Base-by-base conservation (phyloP, 495 filamentous ascomycete genomes). In the Xylaria telfairii region DNA sequence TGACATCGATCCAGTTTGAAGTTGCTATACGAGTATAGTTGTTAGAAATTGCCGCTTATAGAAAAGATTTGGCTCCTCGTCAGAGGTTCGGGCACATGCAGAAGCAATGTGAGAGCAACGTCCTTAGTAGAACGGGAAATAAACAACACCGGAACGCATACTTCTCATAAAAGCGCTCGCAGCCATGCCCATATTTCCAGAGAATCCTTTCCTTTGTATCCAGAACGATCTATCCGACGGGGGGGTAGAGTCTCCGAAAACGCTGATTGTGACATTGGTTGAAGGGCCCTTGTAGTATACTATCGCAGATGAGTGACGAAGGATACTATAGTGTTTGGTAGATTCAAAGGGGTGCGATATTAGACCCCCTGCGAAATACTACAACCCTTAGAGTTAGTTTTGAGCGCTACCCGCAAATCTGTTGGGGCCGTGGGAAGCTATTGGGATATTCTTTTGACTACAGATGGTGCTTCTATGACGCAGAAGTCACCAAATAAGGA, bases 151-250 rank as follows among this genome's bases (percentile, higher is more conserved):
- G 19, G 56, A 59, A 59, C 15, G 56, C 56, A 59, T 59, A 59
- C 56, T 78, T 21, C 85, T 85, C 19, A 91, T 74, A 10, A 91
- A 73, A 2, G 89, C 84, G 74, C 90, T 91, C 39, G 88, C 79
- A 30, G 84, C 83, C 90, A 92, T 91, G 26, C 90, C 90, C 21
- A 87, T 87, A 71, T 91, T 90, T 9, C 90, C 90, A 0, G 87
- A 87, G 84, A 86, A 92, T 21, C 90, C 90, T 64, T 88, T 88
- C 73, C 83, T 85, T 76, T 92, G 90, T 42, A 92, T 75, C 88
- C 89, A 92, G 42, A 91, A 77, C 9, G 86, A 87, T 46, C 90
- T 88, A 49, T 88, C 84, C 1, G 77, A 42, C 1, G 90, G 89
- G 4, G 92, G 75, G 1, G 85, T 84, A 19, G 79, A 74, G 72